Conservation (phyloP, 192 early-diverging fungal species). For the Podila verticillata region DNA sequence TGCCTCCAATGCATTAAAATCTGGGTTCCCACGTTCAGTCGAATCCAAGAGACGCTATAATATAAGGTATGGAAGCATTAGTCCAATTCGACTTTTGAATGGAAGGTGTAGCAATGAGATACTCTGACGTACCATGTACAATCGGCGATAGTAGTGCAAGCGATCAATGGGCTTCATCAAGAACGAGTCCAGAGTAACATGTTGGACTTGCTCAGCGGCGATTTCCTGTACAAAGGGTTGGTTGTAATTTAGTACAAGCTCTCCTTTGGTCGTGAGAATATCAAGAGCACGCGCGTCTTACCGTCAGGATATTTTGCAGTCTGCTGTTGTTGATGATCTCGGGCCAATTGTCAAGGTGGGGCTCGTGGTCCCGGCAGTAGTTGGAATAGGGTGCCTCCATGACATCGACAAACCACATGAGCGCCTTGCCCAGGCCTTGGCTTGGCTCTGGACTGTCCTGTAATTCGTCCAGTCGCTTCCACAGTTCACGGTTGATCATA, state of each 20-base stretch:
- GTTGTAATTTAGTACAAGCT: not conserved
- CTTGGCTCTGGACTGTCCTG: constrained; percentile 3
- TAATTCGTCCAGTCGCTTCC: constrained; percentile 10
- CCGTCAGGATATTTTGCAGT: constrained; percentile 54
- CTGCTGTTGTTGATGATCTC: constrained; percentile 56
- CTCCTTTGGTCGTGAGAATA: not conserved
- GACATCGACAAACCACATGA: constrained; percentile 53
- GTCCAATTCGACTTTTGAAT: not conserved
- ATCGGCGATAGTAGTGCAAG: constrained; percentile 62
- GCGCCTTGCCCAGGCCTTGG: not conserved
- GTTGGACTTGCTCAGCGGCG: constrained; percentile 53
- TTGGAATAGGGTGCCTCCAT: constrained; percentile 66
- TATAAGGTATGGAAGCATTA: not conserved
- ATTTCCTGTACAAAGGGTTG: constrained; percentile 42
- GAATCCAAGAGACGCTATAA: constrained; percentile 56
- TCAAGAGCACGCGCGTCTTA: constrained; percentile 12
- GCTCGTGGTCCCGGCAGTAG: constrained; percentile 57
- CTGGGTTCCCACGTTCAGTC: constrained; percentile 52
- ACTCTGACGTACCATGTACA: constrained; percentile 56
- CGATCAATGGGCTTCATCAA: constrained; percentile 62
- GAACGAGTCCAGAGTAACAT: constrained; percentile 60
- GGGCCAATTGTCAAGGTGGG: constrained; percentile 53
- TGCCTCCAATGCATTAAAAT: constrained; percentile 50
- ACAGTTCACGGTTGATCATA: constrained; percentile 55
- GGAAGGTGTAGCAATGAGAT: not conserved